Percentiles rank a stretch among this genome's conserved stretches.
phyloP scores from a whole-genome alignment of 2,329 filamentous ascomycete species.

The Nothophaeocryptopus gaeumannii region DNA sequence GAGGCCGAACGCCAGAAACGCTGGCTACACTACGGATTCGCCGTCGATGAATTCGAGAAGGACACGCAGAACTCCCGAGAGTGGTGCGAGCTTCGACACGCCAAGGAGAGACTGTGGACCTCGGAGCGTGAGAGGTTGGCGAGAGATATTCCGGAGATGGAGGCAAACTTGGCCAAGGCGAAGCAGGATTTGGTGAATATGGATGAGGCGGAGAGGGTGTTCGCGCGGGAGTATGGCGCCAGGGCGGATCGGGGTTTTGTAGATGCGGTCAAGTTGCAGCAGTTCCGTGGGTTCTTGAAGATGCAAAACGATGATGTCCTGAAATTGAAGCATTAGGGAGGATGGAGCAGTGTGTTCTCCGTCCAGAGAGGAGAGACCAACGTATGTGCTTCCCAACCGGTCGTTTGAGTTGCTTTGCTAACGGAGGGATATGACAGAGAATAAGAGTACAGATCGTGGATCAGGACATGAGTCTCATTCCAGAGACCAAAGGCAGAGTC shows the following conservation, averaged over 20 bases:
- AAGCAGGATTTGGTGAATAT: background rate
- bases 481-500: too few species aligned
- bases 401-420: too few species aligned
- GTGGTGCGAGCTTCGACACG: background rate
- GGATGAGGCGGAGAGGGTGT: background rate
- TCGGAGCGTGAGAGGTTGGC: background rate
- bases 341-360: too few species aligned
- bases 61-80: background rate
- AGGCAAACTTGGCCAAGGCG: background rate
- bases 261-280: background rate
- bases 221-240: background rate
- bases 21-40: background rate
- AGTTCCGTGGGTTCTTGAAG: background rate
- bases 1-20: background rate
- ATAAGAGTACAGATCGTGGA: too few species aligned
- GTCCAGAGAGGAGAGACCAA: too few species aligned
- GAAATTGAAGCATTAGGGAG: too few species aligned
- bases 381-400: too few species aligned
- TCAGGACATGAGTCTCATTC: too few species aligned
- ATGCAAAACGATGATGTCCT: background rate
- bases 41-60: background rate
- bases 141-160: background rate
- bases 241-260: background rate
- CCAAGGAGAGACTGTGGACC: background rate
- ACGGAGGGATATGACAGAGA: too few species aligned